These are phyloP conservation scores for Alternaria arbusti DNA, from an alignment of 2,329 filamentous ascomycete genomes.

Conservation along the genomic window DNA sequence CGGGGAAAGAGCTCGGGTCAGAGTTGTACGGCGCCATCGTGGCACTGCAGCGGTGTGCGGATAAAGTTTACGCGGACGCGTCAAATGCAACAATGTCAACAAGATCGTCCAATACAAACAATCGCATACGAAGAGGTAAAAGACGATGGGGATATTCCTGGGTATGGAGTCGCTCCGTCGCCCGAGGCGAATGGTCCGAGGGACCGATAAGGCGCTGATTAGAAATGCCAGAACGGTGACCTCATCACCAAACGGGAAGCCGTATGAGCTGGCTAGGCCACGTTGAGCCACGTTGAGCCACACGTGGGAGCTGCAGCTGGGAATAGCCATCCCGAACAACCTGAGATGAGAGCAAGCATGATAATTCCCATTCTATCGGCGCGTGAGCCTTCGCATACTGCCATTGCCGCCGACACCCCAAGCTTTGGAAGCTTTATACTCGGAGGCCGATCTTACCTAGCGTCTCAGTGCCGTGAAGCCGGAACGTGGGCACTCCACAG, in stretches of 20 bases:
- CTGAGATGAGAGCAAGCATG: not conserved
- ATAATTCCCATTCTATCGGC: not conserved
- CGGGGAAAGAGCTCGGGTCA: constrained; percentile 43
- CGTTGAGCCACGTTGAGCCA: constrained; percentile 16
- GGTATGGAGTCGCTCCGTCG: constrained; percentile 12
- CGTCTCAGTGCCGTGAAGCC: constrained; percentile 7
- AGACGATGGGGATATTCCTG: not conserved
- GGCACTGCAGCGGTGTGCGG: not conserved
- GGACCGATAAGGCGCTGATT: constrained; percentile 33
- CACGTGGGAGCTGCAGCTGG: not conserved
- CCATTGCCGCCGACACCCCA: not conserved
- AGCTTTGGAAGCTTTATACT: not conserved
- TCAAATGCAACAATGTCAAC: constrained; percentile 9
- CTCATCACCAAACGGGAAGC: constrained; percentile 17
- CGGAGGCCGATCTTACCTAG: not conserved
- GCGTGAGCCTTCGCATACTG: not conserved
- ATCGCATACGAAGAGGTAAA: constrained; percentile 12
- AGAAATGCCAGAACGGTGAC: constrained; percentile 34
- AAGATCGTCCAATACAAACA: constrained; percentile 8
- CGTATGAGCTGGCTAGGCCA: constrained; percentile 5
- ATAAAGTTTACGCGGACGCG: not conserved
- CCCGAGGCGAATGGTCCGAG: constrained; percentile 14
- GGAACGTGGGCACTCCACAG: constrained; percentile 9
- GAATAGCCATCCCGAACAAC: not conserved
- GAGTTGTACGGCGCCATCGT: constrained; percentile 33